Evolutionary conservation across 2,329 filamentous ascomycete species (phyloP).

Genomic region (Dactylonectria macrodidyma): DNA sequence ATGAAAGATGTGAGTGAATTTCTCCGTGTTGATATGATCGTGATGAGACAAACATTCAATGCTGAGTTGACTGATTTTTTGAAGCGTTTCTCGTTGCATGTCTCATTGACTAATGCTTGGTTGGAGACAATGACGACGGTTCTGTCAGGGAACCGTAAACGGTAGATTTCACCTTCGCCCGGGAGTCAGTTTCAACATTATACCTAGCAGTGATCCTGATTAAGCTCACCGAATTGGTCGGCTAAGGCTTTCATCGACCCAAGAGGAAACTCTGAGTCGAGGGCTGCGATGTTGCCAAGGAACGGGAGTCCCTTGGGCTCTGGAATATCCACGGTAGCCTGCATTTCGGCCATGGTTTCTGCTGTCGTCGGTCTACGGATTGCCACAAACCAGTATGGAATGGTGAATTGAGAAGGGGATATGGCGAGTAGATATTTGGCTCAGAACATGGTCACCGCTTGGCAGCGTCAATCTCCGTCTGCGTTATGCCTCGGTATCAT

Average conservation of each 20-base stretch:
- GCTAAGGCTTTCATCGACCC: constrained; percentile 68
- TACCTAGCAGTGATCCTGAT: neutral
- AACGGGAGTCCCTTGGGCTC: constrained; percentile 73
- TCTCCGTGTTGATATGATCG: neutral
- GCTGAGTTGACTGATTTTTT: constrained; percentile 67
- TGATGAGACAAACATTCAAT: constrained; percentile 55
- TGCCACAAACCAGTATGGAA: neutral
- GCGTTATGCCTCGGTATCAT: neutral
- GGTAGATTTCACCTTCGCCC: constrained; percentile 32
- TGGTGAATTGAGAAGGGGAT: neutral
- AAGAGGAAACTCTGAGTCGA: constrained; percentile 70
- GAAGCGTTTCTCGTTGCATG: constrained; percentile 76
- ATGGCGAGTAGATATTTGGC: neutral
- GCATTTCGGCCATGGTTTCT: constrained; percentile 28
- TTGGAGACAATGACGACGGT: constrained; percentile 64
- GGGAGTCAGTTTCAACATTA: neutral
- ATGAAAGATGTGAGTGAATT: neutral
- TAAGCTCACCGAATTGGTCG: constrained; percentile 71
- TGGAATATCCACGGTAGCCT: constrained; percentile 64
- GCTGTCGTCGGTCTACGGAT: neutral
- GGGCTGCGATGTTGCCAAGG: constrained; percentile 74
- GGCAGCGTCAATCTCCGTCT: neutral
- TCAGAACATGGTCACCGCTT: neutral
- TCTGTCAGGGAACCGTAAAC: constrained; percentile 31
- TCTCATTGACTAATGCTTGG: constrained; percentile 72